A percentile compares a stretch with the other conserved stretches of the same genome.
These are phyloP conservation scores for Calycina marina DNA, from an alignment of 2,329 filamentous ascomycete genomes.

Conservation along the genomic window DNA sequence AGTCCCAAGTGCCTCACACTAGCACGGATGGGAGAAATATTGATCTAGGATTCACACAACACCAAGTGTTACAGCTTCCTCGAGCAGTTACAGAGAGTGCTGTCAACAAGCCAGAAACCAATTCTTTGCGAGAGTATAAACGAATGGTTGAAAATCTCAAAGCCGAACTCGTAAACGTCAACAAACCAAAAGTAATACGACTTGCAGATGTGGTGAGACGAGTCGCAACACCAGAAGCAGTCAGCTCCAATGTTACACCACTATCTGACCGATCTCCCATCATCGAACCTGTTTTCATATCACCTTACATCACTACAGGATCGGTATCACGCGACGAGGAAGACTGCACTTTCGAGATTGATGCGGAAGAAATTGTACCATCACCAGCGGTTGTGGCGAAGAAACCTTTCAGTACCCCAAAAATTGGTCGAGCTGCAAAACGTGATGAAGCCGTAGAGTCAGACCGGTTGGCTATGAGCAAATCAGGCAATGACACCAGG, in stretches of 20 bases:
- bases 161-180: constrained; percentile 17
- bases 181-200: constrained; percentile 10
- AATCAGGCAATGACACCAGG: no score
- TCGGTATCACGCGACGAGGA: constrained; percentile 12
- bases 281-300: background rate
- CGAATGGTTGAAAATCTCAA: constrained; percentile 19
- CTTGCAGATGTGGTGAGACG: constrained; percentile 2
- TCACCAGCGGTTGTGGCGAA: constrained; percentile 4
- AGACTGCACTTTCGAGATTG: constrained; percentile 14
- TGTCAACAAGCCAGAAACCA: constrained; percentile 1
- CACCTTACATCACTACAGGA: background rate
- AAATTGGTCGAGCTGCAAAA: background rate
- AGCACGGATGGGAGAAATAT: constrained; percentile 20
- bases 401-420: background rate
- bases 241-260: background rate
- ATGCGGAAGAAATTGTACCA: constrained; percentile 3
- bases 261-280: background rate
- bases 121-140: constrained; percentile 17
- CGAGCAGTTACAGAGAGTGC: constrained; percentile 19
- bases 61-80: constrained; percentile 33
- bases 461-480: background rate
- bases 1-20: constrained; percentile 14
- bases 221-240: constrained; percentile 5
- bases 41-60: constrained; percentile 38
- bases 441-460: background rate